Evolutionary conservation across 2,329 filamentous ascomycete species (phyloP), one percentile per base, ranked within the genome.

Genomic region (Ophiostoma sp.): DNA sequence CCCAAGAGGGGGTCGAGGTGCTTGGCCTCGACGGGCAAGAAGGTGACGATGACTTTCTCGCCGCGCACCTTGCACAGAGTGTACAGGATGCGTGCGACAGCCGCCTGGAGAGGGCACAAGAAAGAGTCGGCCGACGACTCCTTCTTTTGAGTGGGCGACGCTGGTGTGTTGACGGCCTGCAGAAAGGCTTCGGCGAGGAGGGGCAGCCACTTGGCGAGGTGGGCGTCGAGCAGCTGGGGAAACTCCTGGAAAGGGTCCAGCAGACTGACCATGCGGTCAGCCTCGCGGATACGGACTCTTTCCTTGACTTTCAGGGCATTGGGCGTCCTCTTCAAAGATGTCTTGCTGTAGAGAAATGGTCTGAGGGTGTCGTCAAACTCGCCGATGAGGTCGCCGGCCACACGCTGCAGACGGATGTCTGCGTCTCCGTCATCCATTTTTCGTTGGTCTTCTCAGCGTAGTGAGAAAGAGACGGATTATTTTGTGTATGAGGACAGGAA

Each of bases 191-290:
- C 84, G 40, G 92, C 87, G 47, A 98, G 82, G 55, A 85, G 81
- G 38, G 91, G 89, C 65, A 98, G 82, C 77, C 96, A 87, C 71
- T 80, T 84, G 66, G 90, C 87, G 58, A 99, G 83, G 77, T 94
- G 86, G 9, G 92, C 87, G 78, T 99, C 95, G 40, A 99, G 85
- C 52, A 98, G 84, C 77, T 99, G 95, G 18, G 95, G 95, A 72
- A 96, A 89, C 81, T 97, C 93, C 82, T 98, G 94, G 73, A 98
- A 99, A 1, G 90, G 88, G 73, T 97, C 93, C 65, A 99, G 86
- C 4, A 85, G 77, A 81, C 69, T 69, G 41, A 71, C 70, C 52
- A 74, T 70, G 27, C 72, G 73, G 41, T 72, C 68, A 12, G 73
- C 70, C 47, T 75, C 74, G 38, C 73, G 67, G 12, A 11, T 5